A percentile compares a stretch with the other conserved stretches of the same genome.
phyloP scores from a whole-genome alignment of 208 protist genomes.

The Phytomonas francai region DNA sequence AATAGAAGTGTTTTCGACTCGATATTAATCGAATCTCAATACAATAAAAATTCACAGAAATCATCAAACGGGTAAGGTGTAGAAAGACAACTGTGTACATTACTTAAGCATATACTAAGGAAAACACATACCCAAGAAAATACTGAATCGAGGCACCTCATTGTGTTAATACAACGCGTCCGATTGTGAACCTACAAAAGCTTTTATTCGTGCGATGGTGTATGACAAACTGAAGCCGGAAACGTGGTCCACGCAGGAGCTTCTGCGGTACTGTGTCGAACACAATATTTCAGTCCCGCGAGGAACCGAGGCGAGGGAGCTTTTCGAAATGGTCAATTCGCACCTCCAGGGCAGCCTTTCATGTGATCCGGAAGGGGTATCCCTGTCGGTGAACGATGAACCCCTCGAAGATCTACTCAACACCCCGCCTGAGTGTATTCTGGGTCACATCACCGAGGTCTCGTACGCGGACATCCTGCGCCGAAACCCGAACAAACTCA shows the following conservation, averaged over 20 bases:
- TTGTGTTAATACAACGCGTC: too few species aligned
- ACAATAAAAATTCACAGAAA: too few species aligned
- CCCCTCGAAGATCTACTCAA: conserved; percentile 15
- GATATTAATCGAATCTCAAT: conserved; percentile 13
- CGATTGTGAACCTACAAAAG: too few species aligned
- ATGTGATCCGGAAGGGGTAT: conserved; percentile 10
- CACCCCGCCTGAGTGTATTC: conserved; percentile 13
- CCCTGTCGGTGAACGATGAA: conserved; percentile 8
- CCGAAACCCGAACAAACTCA: conserved; percentile 26
- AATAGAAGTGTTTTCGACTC: conserved; percentile 1
- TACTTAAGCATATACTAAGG: not conserved
- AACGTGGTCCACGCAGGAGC: conserved; percentile 33
- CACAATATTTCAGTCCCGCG: conserved; percentile 21
- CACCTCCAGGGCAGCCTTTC: conserved; percentile 19
- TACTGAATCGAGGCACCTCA: too few species aligned
- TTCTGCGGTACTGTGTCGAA: conserved; percentile 27
- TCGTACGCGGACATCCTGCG: conserved; percentile 25
- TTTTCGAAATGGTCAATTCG: conserved; percentile 24
- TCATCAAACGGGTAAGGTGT: too few species aligned
- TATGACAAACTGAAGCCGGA: conserved; percentile 27
- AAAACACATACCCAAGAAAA: too few species aligned
- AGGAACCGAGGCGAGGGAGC: conserved; percentile 22
- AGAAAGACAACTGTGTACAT: too few species aligned
- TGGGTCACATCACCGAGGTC: conserved; percentile 19
- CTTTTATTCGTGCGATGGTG: conserved; percentile 9